phyloP scores from a whole-genome alignment of 345 rosid species.

The Turnera subulata region DNA sequence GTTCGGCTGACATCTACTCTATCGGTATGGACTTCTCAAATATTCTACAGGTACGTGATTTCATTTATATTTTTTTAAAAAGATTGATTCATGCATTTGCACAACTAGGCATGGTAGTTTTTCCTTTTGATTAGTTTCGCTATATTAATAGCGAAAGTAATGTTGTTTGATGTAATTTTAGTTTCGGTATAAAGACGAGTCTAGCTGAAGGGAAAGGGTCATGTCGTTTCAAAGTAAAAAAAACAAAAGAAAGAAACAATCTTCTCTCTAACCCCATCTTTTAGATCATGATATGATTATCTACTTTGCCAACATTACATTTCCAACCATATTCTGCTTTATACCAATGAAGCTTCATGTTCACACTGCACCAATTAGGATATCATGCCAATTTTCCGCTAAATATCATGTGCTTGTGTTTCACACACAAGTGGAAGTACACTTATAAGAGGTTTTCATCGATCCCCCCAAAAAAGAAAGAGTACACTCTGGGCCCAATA shows the following conservation, averaged over 20 bases:
- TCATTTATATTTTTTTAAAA: neutral
- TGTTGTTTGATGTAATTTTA: neutral
- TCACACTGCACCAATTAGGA: constrained; percentile 20
- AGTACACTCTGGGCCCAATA: neutral
- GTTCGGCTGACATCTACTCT: constrained; percentile 29
- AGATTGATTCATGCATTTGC: neutral
- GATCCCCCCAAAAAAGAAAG: neutral
- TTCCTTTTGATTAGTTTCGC: neutral
- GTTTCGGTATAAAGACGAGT: neutral
- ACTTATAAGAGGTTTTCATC: neutral
- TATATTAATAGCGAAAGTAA: neutral
- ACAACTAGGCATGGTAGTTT: neutral
- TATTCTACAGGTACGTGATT: constrained; percentile 34
- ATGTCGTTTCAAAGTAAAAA: no score
- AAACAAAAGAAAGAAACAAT: neutral
- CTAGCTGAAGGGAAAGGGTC: neutral
- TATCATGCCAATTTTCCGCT: constrained; percentile 5
- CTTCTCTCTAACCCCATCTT: constrained; percentile 17
- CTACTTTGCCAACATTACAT: constrained; percentile 28
- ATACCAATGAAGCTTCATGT: no score
- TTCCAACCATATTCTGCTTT: constrained; percentile 18
- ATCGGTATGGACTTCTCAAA: constrained; percentile 39
- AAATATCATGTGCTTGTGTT: constrained; percentile 8
- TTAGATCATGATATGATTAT: constrained; percentile 29
- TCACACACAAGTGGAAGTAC: neutral